Evolutionary conservation across 2,329 filamentous ascomycete species (phyloP), one percentile per base, ranked within the genome.

Genomic region (Colletotrichum caudatum): DNA sequence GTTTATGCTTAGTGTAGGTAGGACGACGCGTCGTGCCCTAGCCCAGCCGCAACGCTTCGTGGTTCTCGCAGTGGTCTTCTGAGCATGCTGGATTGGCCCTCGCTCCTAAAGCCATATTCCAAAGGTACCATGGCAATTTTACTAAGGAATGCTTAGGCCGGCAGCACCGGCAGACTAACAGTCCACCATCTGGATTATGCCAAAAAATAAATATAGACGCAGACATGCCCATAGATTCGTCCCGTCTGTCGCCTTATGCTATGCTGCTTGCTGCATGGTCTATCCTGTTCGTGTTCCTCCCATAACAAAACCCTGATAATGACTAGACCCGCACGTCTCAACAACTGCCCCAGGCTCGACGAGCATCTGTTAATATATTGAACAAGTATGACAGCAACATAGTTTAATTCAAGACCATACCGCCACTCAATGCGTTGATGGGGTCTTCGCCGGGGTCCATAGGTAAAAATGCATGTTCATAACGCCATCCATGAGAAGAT

Each of bases 41-140:
- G 57, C 37, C 63, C 65, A 54, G 48, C 39, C 64, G 65, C 54
- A 56, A 72, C 69, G 46, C 23, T 60, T 66, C 60, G 39, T 12
- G 39, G 58, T 68, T 57, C 33, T 39, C 57, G 39, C 54, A 46
- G 46, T 48, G 39, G 64, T 64, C 46, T 56, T 51, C 29, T 39
- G 23, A 23, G 39, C 51, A 14, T 62, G 23, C 65, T 9, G 59
- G 46, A 41, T 69, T 69, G n/a, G 59, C 41, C 65, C 65, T 60
- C 60, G 65, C 33, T 69, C 23, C 12, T 16, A 54, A 20, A 33
- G 11, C 14, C 33, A 18, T 16, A 33, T 35, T 29, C 50, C 2
- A n/a, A 5, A 29, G 29, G 29, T 29, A n/a, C 51, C 26, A 46
- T 18, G 33, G 9, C 44, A 59, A 8, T 23, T 44, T 18, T 41